Conservation (phyloP, 1,139 yeast genomes). For the Debaryomyces robertsiae region DNA sequence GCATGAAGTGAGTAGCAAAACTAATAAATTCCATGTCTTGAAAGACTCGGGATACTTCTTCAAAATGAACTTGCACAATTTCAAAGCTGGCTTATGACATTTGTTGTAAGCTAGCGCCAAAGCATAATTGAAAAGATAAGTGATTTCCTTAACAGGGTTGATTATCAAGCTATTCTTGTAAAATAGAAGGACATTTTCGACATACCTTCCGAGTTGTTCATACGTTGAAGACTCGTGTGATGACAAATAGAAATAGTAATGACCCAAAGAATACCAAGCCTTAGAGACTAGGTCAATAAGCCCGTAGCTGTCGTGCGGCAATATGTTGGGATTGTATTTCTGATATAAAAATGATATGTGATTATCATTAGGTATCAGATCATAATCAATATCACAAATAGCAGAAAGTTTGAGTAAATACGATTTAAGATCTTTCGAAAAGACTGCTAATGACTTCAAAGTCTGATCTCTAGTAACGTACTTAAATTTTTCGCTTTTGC, state of each 20-base stretch:
- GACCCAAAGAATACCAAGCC: slow-evolving; percentile 45
- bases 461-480: slow-evolving; percentile 28
- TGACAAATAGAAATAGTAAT: slow-evolving; percentile 34
- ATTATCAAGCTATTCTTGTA: slow-evolving; percentile 43
- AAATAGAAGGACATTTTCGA: slow-evolving; percentile 23
- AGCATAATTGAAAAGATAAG: slow-evolving; percentile 40
- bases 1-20: slow-evolving; percentile 32
- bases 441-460: slow-evolving; percentile 22
- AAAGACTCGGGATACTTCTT: slow-evolving; percentile 48
- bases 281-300: slow-evolving; percentile 36
- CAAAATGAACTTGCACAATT: slow-evolving; percentile 45
- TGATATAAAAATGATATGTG: slow-evolving; percentile 41
- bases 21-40: slow-evolving; percentile 49
- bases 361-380: slow-evolving; percentile 20
- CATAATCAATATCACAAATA: slow-evolving; percentile 33
- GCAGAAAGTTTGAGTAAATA: slow-evolving; percentile 30
- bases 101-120: slow-evolving; percentile 35
- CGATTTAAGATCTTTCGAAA: slow-evolving; percentile 22
- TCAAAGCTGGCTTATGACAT: slow-evolving; percentile 32
- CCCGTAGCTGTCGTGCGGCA: slow-evolving; percentile 31
- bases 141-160: slow-evolving; percentile 40
- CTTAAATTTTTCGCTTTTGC: slow-evolving; percentile 26
- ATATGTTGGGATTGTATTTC: slow-evolving; percentile 38
- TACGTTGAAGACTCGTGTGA: slow-evolving; percentile 30
- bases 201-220: slow-evolving; percentile 21